Base-by-base conservation (phyloP, 805 yeast genomes). In the Groenewaldozyma salmanticensis region DNA sequence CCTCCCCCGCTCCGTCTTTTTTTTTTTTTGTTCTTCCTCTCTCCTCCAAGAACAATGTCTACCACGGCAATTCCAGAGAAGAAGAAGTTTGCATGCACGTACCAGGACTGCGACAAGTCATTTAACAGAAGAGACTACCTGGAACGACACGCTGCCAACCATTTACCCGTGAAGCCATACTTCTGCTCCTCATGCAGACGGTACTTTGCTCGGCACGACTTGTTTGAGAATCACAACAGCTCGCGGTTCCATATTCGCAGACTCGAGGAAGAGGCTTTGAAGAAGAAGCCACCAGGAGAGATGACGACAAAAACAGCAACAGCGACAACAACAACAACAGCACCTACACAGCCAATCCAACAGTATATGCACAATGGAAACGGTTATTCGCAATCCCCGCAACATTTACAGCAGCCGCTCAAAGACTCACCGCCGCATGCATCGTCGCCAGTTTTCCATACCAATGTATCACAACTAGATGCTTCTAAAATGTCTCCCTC, bases 131-230 rank as follows among this genome's bases (percentile, higher is more conserved):
- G 46, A 36, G 70, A 65, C 38, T 53, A 64, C 9, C 43, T 60
- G 31, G 56, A 57, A 33, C 50, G 70, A 20, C 66, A 61, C 41
- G 55, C 63, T 18, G 58, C 59, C n/a, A 61, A 61, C 45, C 65
- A 60, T 39, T 47, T 59, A 15, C 50, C 51, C 3, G 55, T 60
- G n/a, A 60, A 60, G 46, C 65, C 65, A 15, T 60, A 35, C 39
- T 43, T 48, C 36, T 61, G 65, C 39, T 42, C 47, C 19, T 52
- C 52, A 16, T 61, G 65, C 49, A 48, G 58, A 44, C 53, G 65
- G 5, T 58, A 57, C 37, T 61, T 59, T 44, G 52, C 56, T 21
- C 50, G 65, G 7, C 49, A 52, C 17, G 65, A 61, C 32, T 50
- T 61, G 13, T 60, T 53, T 40, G 65, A 61, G 38, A 61, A 60